A percentile compares a stretch with the other conserved stretches of the same genome.
Evolutionary conservation across 1,284 basidiomycete species (phyloP).

Genomic region (Ustilago vetiveriae): DNA sequence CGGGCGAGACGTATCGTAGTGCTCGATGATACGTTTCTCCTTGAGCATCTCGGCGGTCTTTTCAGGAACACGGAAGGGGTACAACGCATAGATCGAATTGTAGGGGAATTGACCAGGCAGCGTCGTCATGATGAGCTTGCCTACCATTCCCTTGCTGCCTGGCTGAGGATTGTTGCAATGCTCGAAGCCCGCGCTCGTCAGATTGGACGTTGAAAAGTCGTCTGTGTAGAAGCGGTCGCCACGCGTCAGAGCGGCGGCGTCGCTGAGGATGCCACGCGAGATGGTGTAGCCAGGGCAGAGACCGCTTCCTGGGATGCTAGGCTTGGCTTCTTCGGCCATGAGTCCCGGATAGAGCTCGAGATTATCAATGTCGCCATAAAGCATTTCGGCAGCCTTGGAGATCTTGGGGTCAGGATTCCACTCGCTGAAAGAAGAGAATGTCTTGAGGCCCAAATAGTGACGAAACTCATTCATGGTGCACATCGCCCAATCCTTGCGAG

Average conservation of each 20-base stretch:
- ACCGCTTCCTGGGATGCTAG: constrained; percentile 79
- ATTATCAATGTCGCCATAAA: constrained; percentile 73
- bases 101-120: constrained; percentile 44
- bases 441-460: constrained; percentile 65
- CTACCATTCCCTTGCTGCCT: constrained; percentile 36
- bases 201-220: constrained; percentile 80
- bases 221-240: constrained; percentile 82
- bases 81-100: constrained; percentile 51
- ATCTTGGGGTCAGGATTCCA: constrained; percentile 83
- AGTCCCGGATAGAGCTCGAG: constrained; percentile 77
- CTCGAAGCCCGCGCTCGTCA: constrained; percentile 71
- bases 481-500: constrained; percentile 77
- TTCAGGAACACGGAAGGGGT: constrained; percentile 76
- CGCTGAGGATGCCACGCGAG: constrained; percentile 84
- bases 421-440: constrained; percentile 71
- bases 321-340: constrained; percentile 77
- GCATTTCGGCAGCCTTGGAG: constrained; percentile 76
- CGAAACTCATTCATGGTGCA: constrained; percentile 88
- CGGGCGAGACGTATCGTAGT: constrained; percentile 69
- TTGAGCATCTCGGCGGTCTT: constrained; percentile 72
- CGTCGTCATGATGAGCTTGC: constrained; percentile 48
- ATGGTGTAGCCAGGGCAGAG: constrained; percentile 82
- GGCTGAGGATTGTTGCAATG: constrained; percentile 34
- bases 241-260: constrained; percentile 86
- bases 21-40: constrained; percentile 71